Conservation (phyloP, 441 rosid species). For the Pelargonium citronellum region DNA sequence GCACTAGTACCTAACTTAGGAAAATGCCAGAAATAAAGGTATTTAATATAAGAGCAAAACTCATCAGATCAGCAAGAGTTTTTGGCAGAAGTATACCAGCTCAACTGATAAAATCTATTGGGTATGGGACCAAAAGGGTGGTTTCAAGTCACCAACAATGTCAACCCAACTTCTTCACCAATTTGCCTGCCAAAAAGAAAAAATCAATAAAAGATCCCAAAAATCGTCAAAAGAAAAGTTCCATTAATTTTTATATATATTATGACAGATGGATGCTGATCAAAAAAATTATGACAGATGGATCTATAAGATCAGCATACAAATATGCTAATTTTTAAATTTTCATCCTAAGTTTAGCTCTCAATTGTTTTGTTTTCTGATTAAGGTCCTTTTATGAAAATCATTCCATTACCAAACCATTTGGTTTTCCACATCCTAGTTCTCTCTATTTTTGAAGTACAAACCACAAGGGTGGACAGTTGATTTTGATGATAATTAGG, state of each 20-base stretch:
- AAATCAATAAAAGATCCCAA: background rate
- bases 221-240: constrained; percentile 1
- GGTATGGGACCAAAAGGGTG: background rate
- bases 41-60: background rate
- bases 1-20: background rate
- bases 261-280: background rate
- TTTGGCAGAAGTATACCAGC: constrained; percentile 3
- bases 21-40: background rate
- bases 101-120: constrained; percentile 5
- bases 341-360: background rate
- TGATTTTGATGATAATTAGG: background rate
- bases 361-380: background rate
- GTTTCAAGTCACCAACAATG: constrained; percentile 10
- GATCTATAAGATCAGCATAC: background rate
- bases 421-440: background rate
- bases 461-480: background rate
- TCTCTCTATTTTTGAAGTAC: background rate
- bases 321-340: background rate
- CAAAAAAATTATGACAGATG: too few relatives aligned
- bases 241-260: background rate
- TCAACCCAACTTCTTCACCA: constrained; percentile 3
- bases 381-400: background rate
- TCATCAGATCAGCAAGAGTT: constrained; percentile 6
- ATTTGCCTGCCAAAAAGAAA: background rate
- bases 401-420: background rate